Conservation (phyloP, 495 filamentous ascomycete species). For the Antarctomyces pellizariae region DNA sequence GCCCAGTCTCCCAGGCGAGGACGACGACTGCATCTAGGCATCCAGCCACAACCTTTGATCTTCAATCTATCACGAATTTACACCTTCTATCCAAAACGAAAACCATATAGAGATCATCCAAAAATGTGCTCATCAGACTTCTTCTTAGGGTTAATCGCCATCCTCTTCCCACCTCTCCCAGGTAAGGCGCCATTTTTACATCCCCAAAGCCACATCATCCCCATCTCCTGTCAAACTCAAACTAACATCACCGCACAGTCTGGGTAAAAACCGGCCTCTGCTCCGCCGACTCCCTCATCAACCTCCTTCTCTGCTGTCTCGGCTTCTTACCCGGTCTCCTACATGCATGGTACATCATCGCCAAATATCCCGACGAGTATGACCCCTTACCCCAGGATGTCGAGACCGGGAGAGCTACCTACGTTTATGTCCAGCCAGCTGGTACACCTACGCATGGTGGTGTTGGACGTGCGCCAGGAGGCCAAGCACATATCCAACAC, state of each 20-base stretch:
- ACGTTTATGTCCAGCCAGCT: slow-evolving; percentile 41
- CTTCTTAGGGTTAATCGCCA: slow-evolving; percentile 68
- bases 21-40: slow-evolving; percentile 1
- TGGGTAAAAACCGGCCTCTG: slow-evolving; percentile 94
- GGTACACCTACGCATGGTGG: too few species aligned
- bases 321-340: slow-evolving; percentile 80
- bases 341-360: slow-evolving; percentile 97
- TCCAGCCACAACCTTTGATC: background rate
- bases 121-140: slow-evolving; percentile 47
- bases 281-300: slow-evolving; percentile 82
- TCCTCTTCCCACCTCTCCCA: slow-evolving; percentile 83
- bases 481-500: too few species aligned
- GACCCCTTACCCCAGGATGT: slow-evolving; percentile 30
- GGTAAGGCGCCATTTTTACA: slow-evolving; percentile 31
- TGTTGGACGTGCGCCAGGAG: too few species aligned
- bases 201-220: slow-evolving; percentile 5
- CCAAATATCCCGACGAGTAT: slow-evolving; percentile 67
- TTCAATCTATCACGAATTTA: slow-evolving; percentile 1
- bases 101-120: slow-evolving; percentile 1
- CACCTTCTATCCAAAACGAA: background rate
- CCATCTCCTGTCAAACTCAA: slow-evolving; percentile 2
- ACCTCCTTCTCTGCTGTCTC: slow-evolving; percentile 73
- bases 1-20: background rate
- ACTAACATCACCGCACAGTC: slow-evolving; percentile 30
- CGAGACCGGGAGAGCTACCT: slow-evolving; percentile 33